phyloP scores from a whole-genome alignment of 495 filamentous ascomycete species.

The Podospora pseudopauciseta region DNA sequence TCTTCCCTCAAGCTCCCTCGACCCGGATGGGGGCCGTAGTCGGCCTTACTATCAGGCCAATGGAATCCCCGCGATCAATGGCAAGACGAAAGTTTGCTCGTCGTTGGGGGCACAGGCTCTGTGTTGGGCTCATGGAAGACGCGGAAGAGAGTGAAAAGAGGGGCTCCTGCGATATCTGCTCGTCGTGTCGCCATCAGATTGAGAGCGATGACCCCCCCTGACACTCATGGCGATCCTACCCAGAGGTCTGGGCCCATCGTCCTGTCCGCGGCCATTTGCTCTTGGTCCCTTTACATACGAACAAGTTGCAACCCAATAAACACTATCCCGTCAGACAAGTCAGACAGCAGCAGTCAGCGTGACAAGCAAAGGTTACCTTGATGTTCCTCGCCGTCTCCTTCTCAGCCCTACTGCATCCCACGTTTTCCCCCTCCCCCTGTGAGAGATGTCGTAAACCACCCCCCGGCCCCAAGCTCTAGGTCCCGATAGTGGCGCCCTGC shows the following conservation, averaged over 20 bases:
- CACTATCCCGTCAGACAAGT: neutral
- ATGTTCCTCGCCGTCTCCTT: neutral
- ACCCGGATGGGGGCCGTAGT: neutral
- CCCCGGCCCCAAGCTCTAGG: constrained; percentile 1
- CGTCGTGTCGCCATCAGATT: neutral
- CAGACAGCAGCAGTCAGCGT: constrained; percentile 1
- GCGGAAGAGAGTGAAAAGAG: neutral
- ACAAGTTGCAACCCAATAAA: constrained; percentile 2
- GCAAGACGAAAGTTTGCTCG: neutral
- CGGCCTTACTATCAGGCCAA: neutral
- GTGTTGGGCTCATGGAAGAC: neutral
- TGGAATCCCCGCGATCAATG: neutral
- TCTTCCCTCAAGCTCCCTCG: neutral
- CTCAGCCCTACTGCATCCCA: constrained; percentile 15
- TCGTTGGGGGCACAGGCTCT: neutral
- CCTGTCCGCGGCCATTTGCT: neutral
- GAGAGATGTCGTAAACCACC: constrained; percentile 4
- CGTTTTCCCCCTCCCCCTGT: neutral
- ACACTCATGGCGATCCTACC: constrained; percentile 1
- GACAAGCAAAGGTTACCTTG: neutral
- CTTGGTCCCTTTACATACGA: neutral
- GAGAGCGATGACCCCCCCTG: neutral
- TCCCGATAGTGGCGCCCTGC: constrained; percentile 12
- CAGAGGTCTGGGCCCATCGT: neutral
- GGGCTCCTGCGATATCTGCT: neutral